Percentiles rank a stretch among this genome's conserved stretches.
Evolutionary conservation across 2,329 filamentous ascomycete species (phyloP).

Genomic region (Arthrobotrys sinensis): DNA sequence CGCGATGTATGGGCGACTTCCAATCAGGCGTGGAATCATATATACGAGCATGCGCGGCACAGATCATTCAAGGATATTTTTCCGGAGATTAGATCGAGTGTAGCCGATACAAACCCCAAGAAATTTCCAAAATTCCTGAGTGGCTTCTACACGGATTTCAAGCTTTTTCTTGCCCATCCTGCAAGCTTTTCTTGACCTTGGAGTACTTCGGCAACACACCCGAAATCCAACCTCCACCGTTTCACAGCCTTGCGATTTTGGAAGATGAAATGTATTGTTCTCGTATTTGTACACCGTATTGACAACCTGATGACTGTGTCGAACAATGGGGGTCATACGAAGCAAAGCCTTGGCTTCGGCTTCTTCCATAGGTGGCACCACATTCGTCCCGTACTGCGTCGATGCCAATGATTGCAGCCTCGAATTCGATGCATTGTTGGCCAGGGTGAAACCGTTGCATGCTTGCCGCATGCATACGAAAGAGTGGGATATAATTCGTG

Average conservation of each 20-base stretch:
- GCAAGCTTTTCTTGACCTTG: not conserved
- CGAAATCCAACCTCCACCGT: not conserved
- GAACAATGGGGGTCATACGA: not conserved
- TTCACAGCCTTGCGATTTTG: conserved; percentile 1
- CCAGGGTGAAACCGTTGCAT: not conserved
- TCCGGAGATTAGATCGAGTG: not conserved
- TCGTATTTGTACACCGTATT: not conserved
- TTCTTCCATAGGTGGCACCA: not conserved
- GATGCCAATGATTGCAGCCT: not conserved
- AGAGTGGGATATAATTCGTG: not conserved
- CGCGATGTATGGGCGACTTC: not conserved
- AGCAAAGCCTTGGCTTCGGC: not conserved
- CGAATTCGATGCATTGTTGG: no score
- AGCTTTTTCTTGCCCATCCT: conserved; percentile 8
- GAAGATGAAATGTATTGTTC: not conserved
- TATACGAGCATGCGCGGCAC: not conserved
- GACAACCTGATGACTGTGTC: not conserved
- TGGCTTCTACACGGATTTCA: not conserved
- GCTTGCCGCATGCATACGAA: not conserved
- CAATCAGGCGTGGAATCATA: not conserved
- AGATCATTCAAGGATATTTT: conserved; percentile 2
- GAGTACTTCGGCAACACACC: conserved; percentile 1
- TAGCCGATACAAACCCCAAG: not conserved
- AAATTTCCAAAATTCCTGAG: no score
- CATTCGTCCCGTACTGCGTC: not conserved